phyloP scores from a whole-genome alignment of 2,329 filamentous ascomycete species.

The Curvularia verruculosa region DNA sequence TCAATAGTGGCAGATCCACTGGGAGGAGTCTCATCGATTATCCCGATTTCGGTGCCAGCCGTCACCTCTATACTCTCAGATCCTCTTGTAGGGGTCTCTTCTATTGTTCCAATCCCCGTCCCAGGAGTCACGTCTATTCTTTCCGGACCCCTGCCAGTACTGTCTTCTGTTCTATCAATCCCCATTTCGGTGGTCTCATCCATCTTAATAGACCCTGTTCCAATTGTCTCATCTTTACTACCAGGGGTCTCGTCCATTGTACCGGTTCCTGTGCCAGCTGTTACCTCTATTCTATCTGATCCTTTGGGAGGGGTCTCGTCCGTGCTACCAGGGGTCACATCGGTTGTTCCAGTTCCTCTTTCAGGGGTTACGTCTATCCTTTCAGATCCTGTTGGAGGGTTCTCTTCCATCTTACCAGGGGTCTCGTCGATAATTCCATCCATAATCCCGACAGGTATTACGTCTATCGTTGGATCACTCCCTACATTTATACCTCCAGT shows the following conservation, averaged over 20 bases:
- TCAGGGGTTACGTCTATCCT: neutral
- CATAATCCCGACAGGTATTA: neutral
- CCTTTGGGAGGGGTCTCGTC: neutral
- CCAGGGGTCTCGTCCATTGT: neutral
- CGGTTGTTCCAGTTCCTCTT: neutral
- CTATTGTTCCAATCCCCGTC: no score
- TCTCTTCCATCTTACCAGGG: neutral
- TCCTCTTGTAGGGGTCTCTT: no score
- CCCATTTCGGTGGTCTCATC: no score
- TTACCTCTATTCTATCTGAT: neutral
- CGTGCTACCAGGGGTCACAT: neutral
- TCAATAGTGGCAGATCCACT: no score
- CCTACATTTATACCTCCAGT: neutral
- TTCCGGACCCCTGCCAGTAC: no score
- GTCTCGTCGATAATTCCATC: neutral
- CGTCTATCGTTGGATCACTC: neutral
- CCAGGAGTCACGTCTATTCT: no score
- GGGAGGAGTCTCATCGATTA: no score
- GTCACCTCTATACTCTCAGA: no score
- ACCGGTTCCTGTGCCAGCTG: neutral
- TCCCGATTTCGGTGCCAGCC: no score
- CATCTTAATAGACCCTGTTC: no score
- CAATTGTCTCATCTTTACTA: no score
- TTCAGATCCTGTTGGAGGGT: neutral
- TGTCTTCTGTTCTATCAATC: no score